Evolutionary conservation across 371 early-diverging fungal species (phyloP), one percentile per base, ranked within the genome.

Genomic region (Syncephalastrum contaminatum): DNA sequence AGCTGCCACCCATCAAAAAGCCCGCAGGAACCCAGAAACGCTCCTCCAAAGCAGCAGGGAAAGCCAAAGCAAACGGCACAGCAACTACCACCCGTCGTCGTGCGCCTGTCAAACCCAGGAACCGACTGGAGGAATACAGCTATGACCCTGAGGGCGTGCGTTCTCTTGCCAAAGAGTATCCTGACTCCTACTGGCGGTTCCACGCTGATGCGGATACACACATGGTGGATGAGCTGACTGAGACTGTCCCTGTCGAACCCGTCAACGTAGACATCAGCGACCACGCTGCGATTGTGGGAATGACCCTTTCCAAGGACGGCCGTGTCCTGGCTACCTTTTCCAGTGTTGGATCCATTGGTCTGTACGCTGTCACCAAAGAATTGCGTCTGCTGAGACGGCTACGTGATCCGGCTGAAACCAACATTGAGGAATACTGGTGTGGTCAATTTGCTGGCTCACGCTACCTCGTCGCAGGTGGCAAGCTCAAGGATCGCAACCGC

Each of bases 371-470:
- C 4, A 84, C 80, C 14, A 46, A 68, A n/a, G 82, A 86, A 7
- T 91, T 88, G 41, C 63, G 71, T 24, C 60, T 84, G 16, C 52
- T 95, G 27, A 82, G 81, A 16, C 84, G 83, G n/a, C 60, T 95
- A 36, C 74, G 94, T 16, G 95, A 95, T 60, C 58, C 57, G 8
- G 70, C 73, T 53, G 96, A 95, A 64, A 55, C 71, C 6, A 80
- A 94, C 51, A 94, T 95, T 63, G 96, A 95, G 62, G 96, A 95
- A 61, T 93, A 88, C 55, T 94, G 88, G 52, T 86, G 88, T 16
- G 95, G 95, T 12, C 75, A 85, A 27, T 91, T 94, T 50, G 73
- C 74, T 1, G 51, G 8, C n/a, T 63, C 57, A 40, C 66, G 56
- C 1, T 51, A 67, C 1, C 41, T 76, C 36, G 69, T 61, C 13